phyloP scores from a whole-genome alignment of 768 basidiomycete genomes.

The Podaxis sp. region DNA sequence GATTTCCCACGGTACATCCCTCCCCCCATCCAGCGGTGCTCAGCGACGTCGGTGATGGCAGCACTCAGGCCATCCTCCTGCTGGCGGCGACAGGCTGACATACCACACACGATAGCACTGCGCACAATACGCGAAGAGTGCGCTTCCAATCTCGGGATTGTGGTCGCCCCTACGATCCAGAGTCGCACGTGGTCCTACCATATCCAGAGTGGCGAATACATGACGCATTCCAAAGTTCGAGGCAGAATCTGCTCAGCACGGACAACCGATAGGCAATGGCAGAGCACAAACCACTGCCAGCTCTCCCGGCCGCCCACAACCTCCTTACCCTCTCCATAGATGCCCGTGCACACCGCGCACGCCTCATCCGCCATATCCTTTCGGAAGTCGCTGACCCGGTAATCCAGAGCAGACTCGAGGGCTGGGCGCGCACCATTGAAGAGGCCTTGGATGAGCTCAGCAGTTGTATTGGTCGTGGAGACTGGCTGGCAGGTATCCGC shows the following conservation, averaged over 20 bases:
- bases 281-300: conserved; percentile 37
- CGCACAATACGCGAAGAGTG: neutral
- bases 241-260: neutral
- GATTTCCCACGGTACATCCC: neutral
- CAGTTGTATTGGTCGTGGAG: conserved; percentile 34
- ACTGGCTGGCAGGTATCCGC: conserved; percentile 49
- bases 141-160: neutral
- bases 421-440: conserved; percentile 47
- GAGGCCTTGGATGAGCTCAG: conserved; percentile 48
- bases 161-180: neutral
- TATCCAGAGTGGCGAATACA: neutral
- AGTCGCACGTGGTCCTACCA: conserved; percentile 8
- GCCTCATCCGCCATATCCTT: conserved; percentile 41
- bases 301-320: conserved; percentile 24
- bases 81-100: neutral
- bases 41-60: neutral
- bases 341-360: conserved; percentile 39
- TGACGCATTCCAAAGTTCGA: neutral
- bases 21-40: neutral
- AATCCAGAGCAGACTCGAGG: conserved; percentile 32
- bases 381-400: conserved; percentile 33
- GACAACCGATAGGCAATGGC: conserved; percentile 22
- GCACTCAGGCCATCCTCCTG: neutral
- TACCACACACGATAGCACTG: neutral
- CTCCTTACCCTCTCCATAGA: conserved; percentile 36